Base-by-base conservation (phyloP, 306 rosid species). In the Alnus glutinosa region DNA sequence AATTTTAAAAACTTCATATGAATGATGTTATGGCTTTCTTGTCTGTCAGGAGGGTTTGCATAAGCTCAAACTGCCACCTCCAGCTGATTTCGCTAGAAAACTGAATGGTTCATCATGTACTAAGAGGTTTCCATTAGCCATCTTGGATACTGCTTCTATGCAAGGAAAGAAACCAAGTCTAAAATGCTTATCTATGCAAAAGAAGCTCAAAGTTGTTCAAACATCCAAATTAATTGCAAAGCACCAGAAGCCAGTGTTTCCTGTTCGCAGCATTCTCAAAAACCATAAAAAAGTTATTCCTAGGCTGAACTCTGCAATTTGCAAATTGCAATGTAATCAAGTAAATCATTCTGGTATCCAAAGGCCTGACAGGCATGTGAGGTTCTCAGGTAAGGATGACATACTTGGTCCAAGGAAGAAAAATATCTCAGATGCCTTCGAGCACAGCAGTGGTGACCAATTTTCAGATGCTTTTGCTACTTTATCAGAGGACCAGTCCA, bases 241-340 rank as follows among this genome's bases (percentile, higher is more conserved):
- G 87, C 89, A 77, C 72, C 85, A 80, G 72, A 83, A 76, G 50
- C 73, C 84, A 44, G 76, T 73, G 79, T 59, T 81, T 83, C 87
- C 92, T 5, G 71, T 77, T 79, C 80, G 84, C 61, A 89, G 91
- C 82, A 88, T 88, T 84, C 86, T 85, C 62, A 91, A 89, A 90
- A 85, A 78, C 70, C 85, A 77, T 74, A 61, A 79, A 8, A 84
- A 86, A 73, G 80, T 34, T 67, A 42, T 62, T 86, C 81, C 85
- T 67, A 88, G 84, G 78, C 82, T 80, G 85, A 80, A 86, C 54
- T 78, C 94, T 32, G 49, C 85, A 70, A 81, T 57, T 78, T 67
- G 75, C 76, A 69, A 39, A 57, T 80, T 73, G 81, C 83, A 32
- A 76, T 81, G 86, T 59, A 50, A 80, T 74, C 87, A 81, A 78